phyloP scores from a whole-genome alignment of 2,329 filamentous ascomycete genomes.

The Pseudogymnoascus sp. region DNA sequence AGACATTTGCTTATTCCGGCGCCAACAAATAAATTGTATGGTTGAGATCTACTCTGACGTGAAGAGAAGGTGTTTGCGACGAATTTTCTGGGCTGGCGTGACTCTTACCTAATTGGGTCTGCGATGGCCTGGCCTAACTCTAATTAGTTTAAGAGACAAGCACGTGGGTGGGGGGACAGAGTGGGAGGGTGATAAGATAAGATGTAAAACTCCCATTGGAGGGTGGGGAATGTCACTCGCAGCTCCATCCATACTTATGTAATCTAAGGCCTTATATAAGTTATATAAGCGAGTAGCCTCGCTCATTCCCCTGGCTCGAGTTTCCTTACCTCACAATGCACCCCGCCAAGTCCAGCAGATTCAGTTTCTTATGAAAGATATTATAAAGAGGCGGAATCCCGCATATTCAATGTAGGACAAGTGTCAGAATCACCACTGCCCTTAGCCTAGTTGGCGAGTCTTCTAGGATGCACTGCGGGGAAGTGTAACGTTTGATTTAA shows the following conservation, averaged over 20 bases:
- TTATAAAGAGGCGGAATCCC: neutral
- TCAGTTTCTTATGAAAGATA: neutral
- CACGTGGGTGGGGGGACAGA: neutral
- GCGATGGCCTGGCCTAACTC: neutral
- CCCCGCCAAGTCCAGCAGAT: neutral
- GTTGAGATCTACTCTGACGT: neutral
- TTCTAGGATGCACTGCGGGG: neutral
- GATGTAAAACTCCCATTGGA: neutral
- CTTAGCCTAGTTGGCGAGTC: neutral
- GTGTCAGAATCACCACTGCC: neutral
- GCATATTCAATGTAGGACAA: neutral
- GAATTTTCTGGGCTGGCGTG: neutral
- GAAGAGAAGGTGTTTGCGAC: slow-evolving; percentile 1
- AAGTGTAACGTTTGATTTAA: neutral
- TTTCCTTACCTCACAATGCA: neutral
- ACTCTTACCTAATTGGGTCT: neutral
- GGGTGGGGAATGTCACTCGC: neutral
- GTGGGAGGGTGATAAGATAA: neutral
- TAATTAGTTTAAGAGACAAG: neutral
- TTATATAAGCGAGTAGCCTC: neutral
- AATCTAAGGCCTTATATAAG: too few species aligned
- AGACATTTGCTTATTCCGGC: neutral
- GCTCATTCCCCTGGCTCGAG: neutral
- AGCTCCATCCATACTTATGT: neutral
- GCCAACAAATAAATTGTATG: neutral